Base-by-base conservation (phyloP, 352 stramenopile genomes). In the Phytophthora fragariaefolia region DNA sequence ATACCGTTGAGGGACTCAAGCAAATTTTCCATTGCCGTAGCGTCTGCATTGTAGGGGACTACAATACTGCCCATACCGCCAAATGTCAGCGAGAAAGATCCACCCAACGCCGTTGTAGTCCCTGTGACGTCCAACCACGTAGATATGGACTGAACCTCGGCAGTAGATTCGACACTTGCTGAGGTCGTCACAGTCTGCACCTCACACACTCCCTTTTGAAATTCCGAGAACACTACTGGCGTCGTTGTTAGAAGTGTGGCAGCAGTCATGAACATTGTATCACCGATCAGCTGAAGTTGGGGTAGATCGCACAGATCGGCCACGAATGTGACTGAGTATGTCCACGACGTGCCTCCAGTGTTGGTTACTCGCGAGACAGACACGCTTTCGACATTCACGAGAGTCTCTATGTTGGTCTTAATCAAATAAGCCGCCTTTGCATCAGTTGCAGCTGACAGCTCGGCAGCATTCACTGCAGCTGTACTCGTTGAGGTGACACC, bases 141-240 rank as follows among this genome's bases (percentile, higher is more conserved):
- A 4, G 74, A 83, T 32, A 99, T 88, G 0, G 77, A 89, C 68
- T 98, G 90, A 6, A 98, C 81, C 56, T 98, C 92, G 0, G 91
- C 74, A 2, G 90, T 88, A 34, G 97, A 98, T 46, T 94, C 85
- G 4, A 93, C 80, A 49, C 97, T 97, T 6, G 89, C 82, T 17
- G 92, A 96, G 12, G 95, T 91, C 2, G 88, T 91, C 32, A 99
- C 85, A 0, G 92, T 98, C 80, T 99, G 97, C 6, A 99, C 83
- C 70, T 99, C 97, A 17, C 95, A 97, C n/a, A 92, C 64, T 28
- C 96, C 97, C 13, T 88, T 89, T 17, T 93, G 84, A 2, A 95
- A 53, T 50, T 93, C 74, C 0, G 49, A 88, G 48, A 92, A 91
- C 15, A 73, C n/a, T 7, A 81, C 66, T 0, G 72, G 63, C 0